phyloP scores from a whole-genome alignment of 208 protist species.

The Giardia duodenalis region DNA sequence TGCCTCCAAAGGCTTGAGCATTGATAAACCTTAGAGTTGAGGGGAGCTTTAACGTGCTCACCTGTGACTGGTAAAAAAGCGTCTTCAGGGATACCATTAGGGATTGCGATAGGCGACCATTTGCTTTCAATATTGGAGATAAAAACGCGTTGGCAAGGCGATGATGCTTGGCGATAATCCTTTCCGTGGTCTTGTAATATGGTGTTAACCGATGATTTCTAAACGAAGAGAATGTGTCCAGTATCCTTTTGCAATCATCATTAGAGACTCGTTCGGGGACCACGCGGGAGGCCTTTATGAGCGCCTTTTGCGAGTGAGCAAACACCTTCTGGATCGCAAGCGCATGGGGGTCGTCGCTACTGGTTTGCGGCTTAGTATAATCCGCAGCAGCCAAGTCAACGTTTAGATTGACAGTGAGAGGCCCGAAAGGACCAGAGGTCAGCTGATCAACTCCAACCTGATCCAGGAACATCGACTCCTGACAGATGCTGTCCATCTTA shows the following conservation, averaged over 20 bases:
- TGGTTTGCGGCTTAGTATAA: neutral
- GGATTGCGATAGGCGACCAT: neutral
- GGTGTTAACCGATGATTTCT: too few species aligned
- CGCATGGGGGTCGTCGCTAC: neutral
- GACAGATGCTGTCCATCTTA: neutral
- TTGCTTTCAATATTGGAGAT: neutral
- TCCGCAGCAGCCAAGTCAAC: neutral
- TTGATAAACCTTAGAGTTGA: neutral
- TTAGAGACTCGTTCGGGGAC: neutral
- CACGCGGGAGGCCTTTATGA: neutral
- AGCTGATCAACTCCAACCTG: neutral
- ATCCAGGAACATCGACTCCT: neutral
- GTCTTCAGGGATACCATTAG: neutral
- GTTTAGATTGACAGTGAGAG: neutral
- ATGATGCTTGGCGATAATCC: neutral
- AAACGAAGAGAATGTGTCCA: neutral
- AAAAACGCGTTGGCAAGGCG: neutral
- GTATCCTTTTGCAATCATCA: neutral
- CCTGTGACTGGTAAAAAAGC: neutral
- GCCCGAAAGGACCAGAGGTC: neutral
- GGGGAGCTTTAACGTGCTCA: neutral
- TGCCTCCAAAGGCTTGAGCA: neutral
- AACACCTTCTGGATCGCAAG: neutral
- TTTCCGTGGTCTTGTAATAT: neutral
- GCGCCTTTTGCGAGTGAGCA: neutral